Evolutionary conservation across 176 grass and related monocot genomes (phyloP).

Genomic region (Ananas comosus): DNA sequence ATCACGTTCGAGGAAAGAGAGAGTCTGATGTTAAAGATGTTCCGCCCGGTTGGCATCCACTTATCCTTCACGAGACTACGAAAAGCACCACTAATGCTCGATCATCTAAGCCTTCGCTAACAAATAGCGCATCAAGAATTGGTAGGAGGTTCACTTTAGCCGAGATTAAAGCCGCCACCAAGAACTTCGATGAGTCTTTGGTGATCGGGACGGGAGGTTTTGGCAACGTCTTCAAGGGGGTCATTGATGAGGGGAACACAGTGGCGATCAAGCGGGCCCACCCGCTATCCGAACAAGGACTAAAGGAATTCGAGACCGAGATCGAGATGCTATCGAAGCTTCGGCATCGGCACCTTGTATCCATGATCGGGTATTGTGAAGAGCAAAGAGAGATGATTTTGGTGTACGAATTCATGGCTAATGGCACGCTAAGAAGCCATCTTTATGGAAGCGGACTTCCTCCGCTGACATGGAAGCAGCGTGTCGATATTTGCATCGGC

Average conservation of each 20-base stretch:
- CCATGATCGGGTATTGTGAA: conserved; percentile 93
- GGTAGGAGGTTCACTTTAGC: conserved; percentile 62
- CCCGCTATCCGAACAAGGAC: conserved; percentile 60
- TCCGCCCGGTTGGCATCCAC: conserved; percentile 78
- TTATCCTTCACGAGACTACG: conserved; percentile 75
- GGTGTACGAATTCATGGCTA: conserved; percentile 96
- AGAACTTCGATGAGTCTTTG: conserved; percentile 77
- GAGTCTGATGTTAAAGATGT: conserved; percentile 41
- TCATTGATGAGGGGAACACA: conserved; percentile 45
- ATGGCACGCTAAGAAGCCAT: conserved; percentile 86
- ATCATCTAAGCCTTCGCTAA: conserved; percentile 29
- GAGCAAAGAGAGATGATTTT: conserved; percentile 93
- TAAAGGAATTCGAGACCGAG: conserved; percentile 93
- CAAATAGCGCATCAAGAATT: conserved; percentile 38
- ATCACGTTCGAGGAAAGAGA: conserved; percentile 49
- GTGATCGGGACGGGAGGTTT: conserved; percentile 83
- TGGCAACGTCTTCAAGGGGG: conserved; percentile 88
- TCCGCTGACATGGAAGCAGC: conserved; percentile 76
- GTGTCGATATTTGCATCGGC: conserved; percentile 70
- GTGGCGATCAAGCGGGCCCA: conserved; percentile 85
- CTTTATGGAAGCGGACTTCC: conserved; percentile 60
- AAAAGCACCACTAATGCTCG: conserved; percentile 78
- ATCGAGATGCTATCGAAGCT: conserved; percentile 96
- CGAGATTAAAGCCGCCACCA: conserved; percentile 74
- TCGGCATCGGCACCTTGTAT: conserved; percentile 88